A percentile compares a stretch with the other conserved stretches of the same genome.
Evolutionary conservation across 2,329 filamentous ascomycete species (phyloP).

Genomic region (Epichloe sp.): DNA sequence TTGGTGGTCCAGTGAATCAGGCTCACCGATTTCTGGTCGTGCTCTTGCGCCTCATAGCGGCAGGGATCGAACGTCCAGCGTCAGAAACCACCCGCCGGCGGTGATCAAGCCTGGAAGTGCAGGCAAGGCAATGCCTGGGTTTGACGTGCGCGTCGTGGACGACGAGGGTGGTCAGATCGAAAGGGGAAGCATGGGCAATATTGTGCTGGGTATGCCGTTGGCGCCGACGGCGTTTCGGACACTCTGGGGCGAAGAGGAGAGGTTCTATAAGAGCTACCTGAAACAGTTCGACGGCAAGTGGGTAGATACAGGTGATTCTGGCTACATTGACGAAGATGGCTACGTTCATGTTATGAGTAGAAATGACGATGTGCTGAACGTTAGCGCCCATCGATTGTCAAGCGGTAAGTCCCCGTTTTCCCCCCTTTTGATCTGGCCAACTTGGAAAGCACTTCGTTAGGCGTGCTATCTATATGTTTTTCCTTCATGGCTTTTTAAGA

Average conservation of each 20-base stretch:
- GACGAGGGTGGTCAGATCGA: slow-evolving; percentile 61
- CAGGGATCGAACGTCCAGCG: slow-evolving; percentile 32
- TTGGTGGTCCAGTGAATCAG: slow-evolving; percentile 49
- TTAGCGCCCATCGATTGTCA: slow-evolving; percentile 83
- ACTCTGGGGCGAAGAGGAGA: slow-evolving; percentile 72
- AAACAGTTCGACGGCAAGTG: slow-evolving; percentile 70
- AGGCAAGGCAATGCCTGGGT: slow-evolving; percentile 83
- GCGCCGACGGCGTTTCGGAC: slow-evolving; percentile 78
- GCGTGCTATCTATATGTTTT: too few species aligned
- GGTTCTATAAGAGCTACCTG: slow-evolving; percentile 77
- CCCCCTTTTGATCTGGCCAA: too few species aligned
- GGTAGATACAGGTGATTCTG: slow-evolving; percentile 86
- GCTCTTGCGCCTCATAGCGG: slow-evolving; percentile 45
- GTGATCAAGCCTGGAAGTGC: slow-evolving; percentile 71
- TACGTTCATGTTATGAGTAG: slow-evolving; percentile 53
- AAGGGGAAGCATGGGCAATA: slow-evolving; percentile 76
- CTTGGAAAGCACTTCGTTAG: too few species aligned
- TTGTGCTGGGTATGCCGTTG: slow-evolving; percentile 70
- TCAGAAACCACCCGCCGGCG: slow-evolving; percentile 29
- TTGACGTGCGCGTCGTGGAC: slow-evolving; percentile 74
- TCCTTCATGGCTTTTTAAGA: not conserved
- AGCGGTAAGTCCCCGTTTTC: slow-evolving; percentile 45
- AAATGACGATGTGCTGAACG: slow-evolving; percentile 83
- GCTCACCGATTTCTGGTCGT: slow-evolving; percentile 45
- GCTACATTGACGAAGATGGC: slow-evolving; percentile 66